Evolutionary conservation across 257 asterid species (phyloP).

Genomic region (Henckelia pumila): DNA sequence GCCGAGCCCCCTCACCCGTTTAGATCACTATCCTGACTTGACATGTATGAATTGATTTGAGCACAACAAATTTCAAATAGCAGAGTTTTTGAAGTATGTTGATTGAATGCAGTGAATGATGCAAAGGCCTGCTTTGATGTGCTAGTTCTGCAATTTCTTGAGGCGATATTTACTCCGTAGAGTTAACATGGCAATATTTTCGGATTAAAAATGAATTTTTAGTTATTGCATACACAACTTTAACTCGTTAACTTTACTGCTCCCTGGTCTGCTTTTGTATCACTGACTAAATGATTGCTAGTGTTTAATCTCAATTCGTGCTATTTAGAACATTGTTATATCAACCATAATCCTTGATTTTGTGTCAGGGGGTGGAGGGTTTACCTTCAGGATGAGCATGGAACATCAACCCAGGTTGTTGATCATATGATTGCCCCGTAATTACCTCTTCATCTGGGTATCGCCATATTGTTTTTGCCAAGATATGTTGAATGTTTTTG

Average conservation of each 20-base stretch:
- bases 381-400: conserved; percentile 89
- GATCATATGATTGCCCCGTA: conserved; percentile 69
- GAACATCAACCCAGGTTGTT: conserved; percentile 71
- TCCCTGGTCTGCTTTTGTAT: neutral
- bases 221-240: neutral
- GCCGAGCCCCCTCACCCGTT: neutral
- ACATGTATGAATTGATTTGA: neutral
- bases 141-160: neutral
- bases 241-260: no score
- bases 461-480: neutral
- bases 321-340: neutral
- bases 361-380: conserved; percentile 89
- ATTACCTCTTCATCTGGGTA: neutral
- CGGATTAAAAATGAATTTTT: neutral
- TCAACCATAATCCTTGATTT: conserved; percentile 3
- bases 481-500: neutral
- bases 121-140: neutral
- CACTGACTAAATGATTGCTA: neutral
- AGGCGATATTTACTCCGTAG: neutral
- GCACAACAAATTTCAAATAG: neutral
- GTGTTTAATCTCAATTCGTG: neutral
- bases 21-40: neutral
- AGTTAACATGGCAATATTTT: neutral
- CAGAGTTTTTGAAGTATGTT: neutral
- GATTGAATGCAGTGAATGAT: neutral